Conservation (phyloP, 305 asterid genomes). For the Fraxinus greggii region DNA sequence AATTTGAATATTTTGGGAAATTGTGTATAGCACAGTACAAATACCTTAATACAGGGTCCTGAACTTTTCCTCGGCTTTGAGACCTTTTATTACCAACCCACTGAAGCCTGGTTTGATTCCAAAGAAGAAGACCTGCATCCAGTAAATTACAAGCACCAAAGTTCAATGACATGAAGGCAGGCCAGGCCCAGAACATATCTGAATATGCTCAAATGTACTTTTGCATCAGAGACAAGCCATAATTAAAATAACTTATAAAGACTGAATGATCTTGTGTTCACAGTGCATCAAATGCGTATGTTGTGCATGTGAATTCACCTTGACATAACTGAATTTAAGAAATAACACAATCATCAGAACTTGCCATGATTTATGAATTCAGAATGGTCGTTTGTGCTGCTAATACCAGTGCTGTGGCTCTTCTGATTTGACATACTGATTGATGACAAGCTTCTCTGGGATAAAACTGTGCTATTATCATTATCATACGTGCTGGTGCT, state of each 20-base stretch:
- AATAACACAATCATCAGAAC: constrained; percentile 22
- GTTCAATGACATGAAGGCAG: neutral
- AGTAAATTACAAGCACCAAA: constrained; percentile 1
- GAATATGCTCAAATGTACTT: neutral
- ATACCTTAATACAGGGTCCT: constrained; percentile 51
- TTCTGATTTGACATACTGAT: constrained; percentile 58
- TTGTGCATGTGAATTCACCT: neutral
- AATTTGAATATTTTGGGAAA: neutral
- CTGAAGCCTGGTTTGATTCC: constrained; percentile 67
- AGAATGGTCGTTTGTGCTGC: constrained; percentile 40
- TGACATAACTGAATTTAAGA: neutral
- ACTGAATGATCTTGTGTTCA: neutral
- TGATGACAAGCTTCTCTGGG: constrained; percentile 74
- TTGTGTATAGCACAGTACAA: neutral
- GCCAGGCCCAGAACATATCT: neutral
- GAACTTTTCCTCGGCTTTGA: constrained; percentile 32
- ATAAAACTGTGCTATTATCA: constrained; percentile 57
- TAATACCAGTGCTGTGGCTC: constrained; percentile 41
- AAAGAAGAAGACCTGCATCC: constrained; percentile 51
- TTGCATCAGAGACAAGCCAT: neutral
- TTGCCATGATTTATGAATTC: constrained; percentile 72
- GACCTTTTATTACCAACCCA: constrained; percentile 49
- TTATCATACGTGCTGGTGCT: constrained; percentile 77
- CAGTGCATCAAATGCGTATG: neutral
- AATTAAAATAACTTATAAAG: neutral